Conservation (phyloP, 768 basidiomycete genomes). For the Hydnomerulius pinastri region DNA sequence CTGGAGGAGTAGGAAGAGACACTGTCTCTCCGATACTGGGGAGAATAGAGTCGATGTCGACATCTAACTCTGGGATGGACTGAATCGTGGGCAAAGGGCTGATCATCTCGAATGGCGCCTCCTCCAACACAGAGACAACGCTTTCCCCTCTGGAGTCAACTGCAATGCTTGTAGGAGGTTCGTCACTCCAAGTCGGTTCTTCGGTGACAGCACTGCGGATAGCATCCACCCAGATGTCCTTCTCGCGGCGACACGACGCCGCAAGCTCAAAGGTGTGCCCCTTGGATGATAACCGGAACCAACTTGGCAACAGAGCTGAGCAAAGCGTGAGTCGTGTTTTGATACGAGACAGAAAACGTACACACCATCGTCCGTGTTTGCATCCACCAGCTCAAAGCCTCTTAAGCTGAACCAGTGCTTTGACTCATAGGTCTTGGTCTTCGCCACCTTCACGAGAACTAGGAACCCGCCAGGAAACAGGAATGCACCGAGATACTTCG, state of each 20-base stretch:
- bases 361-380: constrained; percentile 75
- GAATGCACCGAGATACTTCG: constrained; percentile 90
- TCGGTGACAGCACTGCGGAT: constrained; percentile 56
- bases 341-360: constrained; percentile 12
- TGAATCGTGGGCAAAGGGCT: constrained; percentile 54
- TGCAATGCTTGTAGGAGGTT: constrained; percentile 65
- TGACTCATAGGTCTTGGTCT: constrained; percentile 80
- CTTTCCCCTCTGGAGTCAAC: constrained; percentile 45
- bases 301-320: constrained; percentile 76
- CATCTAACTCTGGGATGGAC: constrained; percentile 53
- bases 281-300: constrained; percentile 70
- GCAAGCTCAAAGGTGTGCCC: constrained; percentile 85
- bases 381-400: constrained; percentile 70
- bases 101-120: constrained; percentile 42
- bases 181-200: constrained; percentile 50
- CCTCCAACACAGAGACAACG: constrained; percentile 35
- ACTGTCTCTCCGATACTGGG: constrained; percentile 6
- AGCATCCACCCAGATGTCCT: constrained; percentile 80
- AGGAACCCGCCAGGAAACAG: constrained; percentile 86
- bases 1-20: not conserved
- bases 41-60: constrained; percentile 11
- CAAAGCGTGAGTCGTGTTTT: constrained; percentile 5
- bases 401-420: constrained; percentile 85
- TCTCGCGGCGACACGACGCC: constrained; percentile 81
- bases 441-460: constrained; percentile 83